phyloP scores from a whole-genome alignment of 352 stramenopile species.

The Pythium biforme region DNA sequence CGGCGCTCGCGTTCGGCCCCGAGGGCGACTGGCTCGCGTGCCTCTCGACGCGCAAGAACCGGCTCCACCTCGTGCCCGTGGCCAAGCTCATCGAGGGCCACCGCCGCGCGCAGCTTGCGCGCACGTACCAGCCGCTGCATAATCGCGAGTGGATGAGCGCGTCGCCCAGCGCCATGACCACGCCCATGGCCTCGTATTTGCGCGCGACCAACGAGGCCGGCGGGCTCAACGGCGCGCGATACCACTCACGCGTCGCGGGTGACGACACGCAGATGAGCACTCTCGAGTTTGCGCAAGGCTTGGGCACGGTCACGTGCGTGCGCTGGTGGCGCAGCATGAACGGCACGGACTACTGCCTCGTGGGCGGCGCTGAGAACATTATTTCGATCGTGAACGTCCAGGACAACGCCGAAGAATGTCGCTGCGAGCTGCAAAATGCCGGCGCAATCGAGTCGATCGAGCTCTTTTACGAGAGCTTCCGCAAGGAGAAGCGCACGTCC shows the following conservation, averaged over 20 bases:
- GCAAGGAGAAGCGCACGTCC: slow-evolving; percentile 71
- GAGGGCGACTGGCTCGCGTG: slow-evolving; percentile 86
- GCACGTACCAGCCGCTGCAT: slow-evolving; percentile 45
- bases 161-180: slow-evolving; percentile 67
- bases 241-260: slow-evolving; percentile 77
- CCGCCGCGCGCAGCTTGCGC: slow-evolving; percentile 56
- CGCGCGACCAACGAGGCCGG: slow-evolving; percentile 76
- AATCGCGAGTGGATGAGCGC: slow-evolving; percentile 75
- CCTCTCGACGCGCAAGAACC: slow-evolving; percentile 72
- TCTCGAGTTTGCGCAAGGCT: slow-evolving; percentile 72
- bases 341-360: slow-evolving; percentile 80
- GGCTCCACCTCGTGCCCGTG: slow-evolving; percentile 74
- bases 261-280: slow-evolving; percentile 85
- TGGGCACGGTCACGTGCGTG: slow-evolving; percentile 64
- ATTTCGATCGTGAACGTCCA: slow-evolving; percentile 88
- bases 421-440: slow-evolving; percentile 70
- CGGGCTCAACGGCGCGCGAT: slow-evolving; percentile 75
- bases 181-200: slow-evolving; percentile 84
- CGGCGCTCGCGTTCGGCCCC: slow-evolving; percentile 72
- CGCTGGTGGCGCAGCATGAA: slow-evolving; percentile 84
- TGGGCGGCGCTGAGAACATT: slow-evolving; percentile 70
- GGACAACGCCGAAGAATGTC: slow-evolving; percentile 80
- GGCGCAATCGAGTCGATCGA: slow-evolving; percentile 72
- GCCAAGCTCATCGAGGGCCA: slow-evolving; percentile 55
- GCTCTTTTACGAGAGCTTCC: slow-evolving; percentile 74